Percentiles rank a stretch among this genome's conserved stretches.
phyloP scores from a whole-genome alignment of 176 grass and related monocot genomes.

The Triticum timopheevii region DNA sequence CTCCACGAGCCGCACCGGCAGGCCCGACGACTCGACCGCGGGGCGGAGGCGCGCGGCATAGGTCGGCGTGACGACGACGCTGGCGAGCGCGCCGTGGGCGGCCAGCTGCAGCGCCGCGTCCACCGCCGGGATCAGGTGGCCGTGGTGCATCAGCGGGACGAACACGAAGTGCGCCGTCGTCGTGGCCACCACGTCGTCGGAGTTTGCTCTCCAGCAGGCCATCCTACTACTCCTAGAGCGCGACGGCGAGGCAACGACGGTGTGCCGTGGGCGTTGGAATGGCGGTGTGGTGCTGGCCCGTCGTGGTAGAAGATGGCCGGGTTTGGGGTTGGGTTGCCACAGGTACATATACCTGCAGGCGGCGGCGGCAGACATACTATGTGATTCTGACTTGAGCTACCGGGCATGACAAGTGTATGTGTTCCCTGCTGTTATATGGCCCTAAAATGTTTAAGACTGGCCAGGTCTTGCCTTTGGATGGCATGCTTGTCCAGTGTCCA shows the following conservation, averaged over 20 bases:
- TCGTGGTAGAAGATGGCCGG: too few species aligned
- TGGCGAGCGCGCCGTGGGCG: slow-evolving; percentile 31
- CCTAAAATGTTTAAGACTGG: too few species aligned
- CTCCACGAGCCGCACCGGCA: neutral
- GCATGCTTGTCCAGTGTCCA: too few species aligned
- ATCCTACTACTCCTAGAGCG: neutral
- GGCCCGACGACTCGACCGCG: neutral
- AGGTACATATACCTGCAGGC: too few species aligned
- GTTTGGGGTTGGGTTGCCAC: too few species aligned
- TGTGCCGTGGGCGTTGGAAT: too few species aligned
- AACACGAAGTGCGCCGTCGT: slow-evolving; percentile 49
- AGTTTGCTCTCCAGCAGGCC: neutral
- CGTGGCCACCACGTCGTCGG: neutral
- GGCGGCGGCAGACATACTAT: too few species aligned
- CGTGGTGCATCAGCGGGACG: slow-evolving; percentile 48
- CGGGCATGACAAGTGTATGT: too few species aligned
- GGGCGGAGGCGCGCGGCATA: slow-evolving; percentile 9
- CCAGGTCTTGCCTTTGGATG: too few species aligned
- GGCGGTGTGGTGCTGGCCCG: too few species aligned
- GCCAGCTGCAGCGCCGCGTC: slow-evolving; percentile 51
- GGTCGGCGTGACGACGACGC: slow-evolving; percentile 35
- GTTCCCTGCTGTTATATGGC: too few species aligned
- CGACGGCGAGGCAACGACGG: neutral
- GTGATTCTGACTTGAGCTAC: too few species aligned
- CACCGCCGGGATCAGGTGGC: slow-evolving; percentile 57